Conservation (phyloP, 768 basidiomycete species). For the Holtermanniella nyarrowii region DNA sequence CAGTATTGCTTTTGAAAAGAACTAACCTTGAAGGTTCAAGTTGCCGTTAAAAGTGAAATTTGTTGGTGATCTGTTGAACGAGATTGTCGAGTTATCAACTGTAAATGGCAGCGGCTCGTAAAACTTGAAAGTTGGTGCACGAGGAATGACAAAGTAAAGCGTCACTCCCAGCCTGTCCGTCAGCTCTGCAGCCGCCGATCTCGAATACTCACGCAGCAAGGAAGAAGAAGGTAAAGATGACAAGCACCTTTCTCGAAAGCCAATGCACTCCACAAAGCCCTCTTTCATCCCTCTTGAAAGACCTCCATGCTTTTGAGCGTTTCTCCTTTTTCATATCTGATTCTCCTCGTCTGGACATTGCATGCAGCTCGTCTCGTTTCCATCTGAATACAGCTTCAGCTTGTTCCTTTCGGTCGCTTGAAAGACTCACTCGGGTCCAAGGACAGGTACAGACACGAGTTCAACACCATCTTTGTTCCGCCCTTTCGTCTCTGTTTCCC, state of each 20-base stretch:
- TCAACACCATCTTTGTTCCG: slow-evolving; percentile 48
- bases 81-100: slow-evolving; percentile 43
- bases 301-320: slow-evolving; percentile 54
- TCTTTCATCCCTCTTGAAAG: slow-evolving; percentile 66
- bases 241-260: slow-evolving; percentile 61
- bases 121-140: slow-evolving; percentile 64
- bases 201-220: slow-evolving; percentile 54
- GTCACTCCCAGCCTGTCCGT: slow-evolving; percentile 53
- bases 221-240: slow-evolving; percentile 49
- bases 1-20: not conserved
- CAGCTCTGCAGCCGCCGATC: slow-evolving; percentile 29
- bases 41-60: slow-evolving; percentile 82
- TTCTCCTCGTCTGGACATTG: slow-evolving; percentile 63
- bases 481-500: not conserved
- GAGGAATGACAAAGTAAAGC: slow-evolving; percentile 69
- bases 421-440: slow-evolving; percentile 60
- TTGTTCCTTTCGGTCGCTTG: not conserved
- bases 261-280: slow-evolving; percentile 65
- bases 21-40: slow-evolving; percentile 53
- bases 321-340: slow-evolving; percentile 48
- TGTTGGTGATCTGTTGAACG: slow-evolving; percentile 65
- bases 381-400: slow-evolving; percentile 44
- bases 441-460: slow-evolving; percentile 79
- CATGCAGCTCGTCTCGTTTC: slow-evolving; percentile 64
- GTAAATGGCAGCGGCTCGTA: slow-evolving; percentile 52